A percentile compares a stretch with the other conserved stretches of the same genome.
phyloP scores from a whole-genome alignment of 1,284 basidiomycete genomes.

The Ganoderma lucidum region DNA sequence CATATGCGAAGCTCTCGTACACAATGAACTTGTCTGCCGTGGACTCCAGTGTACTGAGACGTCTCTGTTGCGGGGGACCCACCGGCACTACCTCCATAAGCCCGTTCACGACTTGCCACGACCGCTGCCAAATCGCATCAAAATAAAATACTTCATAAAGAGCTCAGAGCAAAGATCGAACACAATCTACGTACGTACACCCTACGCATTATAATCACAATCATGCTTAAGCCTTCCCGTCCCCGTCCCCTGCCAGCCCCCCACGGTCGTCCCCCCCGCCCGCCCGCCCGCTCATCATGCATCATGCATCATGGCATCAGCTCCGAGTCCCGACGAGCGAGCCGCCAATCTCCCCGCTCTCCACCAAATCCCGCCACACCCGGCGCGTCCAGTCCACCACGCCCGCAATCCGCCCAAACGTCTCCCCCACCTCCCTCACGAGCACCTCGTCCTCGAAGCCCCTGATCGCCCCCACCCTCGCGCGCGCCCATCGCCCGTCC shows the following conservation, averaged over 20 bases:
- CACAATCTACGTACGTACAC: not conserved
- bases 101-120: no score
- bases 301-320: no score
- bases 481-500: conserved; percentile 23
- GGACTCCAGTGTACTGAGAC: no score
- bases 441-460: conserved; percentile 58
- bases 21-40: not conserved
- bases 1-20: not conserved
- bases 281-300: not conserved
- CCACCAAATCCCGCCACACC: conserved; percentile 45
- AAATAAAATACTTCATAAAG: no score
- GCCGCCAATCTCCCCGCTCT: conserved; percentile 31
- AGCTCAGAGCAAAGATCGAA: no score
- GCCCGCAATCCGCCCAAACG: conserved; percentile 41
- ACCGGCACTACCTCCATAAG: no score
- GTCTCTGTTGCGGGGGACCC: no score
- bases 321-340: not conserved
- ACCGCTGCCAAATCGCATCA: no score
- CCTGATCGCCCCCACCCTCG: conserved; percentile 44
- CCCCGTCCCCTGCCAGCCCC: not conserved
- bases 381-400: conserved; percentile 51
- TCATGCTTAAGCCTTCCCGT: no score
- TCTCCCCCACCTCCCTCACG: conserved; percentile 40
- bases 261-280: no score
- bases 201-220: not conserved